Conservation (phyloP, 148 eudicot genomes). For the Silene conica region DNA sequence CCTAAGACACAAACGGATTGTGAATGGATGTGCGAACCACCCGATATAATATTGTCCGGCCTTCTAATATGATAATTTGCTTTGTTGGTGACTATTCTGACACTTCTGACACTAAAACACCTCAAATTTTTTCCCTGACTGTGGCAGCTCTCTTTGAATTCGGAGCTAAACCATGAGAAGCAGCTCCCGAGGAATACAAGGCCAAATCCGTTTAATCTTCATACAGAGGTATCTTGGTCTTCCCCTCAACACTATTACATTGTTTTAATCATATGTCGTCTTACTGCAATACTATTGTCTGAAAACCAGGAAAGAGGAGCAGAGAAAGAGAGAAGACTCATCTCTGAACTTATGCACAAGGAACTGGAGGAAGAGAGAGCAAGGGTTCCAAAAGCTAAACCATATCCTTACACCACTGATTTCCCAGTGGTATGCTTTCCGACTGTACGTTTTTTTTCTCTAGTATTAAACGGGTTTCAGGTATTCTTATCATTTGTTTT, state of each 20-base stretch:
- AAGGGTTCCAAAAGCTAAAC: slow-evolving; percentile 79
- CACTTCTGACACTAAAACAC: background rate
- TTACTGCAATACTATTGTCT: background rate
- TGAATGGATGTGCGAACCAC: no score
- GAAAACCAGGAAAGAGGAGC: slow-evolving; percentile 74
- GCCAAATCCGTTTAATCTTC: slow-evolving; percentile 80
- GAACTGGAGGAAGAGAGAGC: slow-evolving; percentile 77
- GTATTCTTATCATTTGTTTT: background rate
- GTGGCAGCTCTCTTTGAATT: slow-evolving; percentile 69
- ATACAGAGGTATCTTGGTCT: slow-evolving; percentile 62
- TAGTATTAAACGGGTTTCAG: background rate
- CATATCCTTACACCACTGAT: slow-evolving; percentile 92
- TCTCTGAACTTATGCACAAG: slow-evolving; percentile 61
- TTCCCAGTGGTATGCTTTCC: slow-evolving; percentile 70
- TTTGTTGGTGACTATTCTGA: background rate
- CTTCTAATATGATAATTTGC: background rate
- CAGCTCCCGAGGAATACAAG: slow-evolving; percentile 60
- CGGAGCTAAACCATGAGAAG: slow-evolving; percentile 55
- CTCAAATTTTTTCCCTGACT: background rate
- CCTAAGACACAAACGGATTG: no score
- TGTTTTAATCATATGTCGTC: background rate
- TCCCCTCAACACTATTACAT: background rate
- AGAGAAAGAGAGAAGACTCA: slow-evolving; percentile 64
- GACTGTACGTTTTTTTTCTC: no score
- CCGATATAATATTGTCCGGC: background rate